Conservation (phyloP, 768 basidiomycete genomes). For the Hydnum rufescens region DNA sequence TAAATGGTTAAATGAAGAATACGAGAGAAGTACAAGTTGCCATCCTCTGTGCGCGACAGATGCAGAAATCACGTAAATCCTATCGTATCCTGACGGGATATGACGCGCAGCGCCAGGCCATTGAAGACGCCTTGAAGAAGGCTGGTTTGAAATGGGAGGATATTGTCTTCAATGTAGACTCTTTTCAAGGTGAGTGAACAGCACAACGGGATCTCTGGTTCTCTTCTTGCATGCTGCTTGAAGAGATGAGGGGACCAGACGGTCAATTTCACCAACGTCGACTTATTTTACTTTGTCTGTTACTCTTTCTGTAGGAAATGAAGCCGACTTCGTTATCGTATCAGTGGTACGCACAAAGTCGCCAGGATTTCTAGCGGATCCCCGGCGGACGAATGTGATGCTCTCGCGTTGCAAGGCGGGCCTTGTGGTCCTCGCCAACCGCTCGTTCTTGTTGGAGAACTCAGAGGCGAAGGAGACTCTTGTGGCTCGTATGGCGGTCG, state of each 20-base stretch:
- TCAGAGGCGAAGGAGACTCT: too few relatives aligned
- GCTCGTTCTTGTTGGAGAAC: slow-evolving; percentile 35
- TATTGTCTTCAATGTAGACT: slow-evolving; percentile 58
- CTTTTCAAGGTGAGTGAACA: slow-evolving; percentile 35
- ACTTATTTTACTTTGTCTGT: too few relatives aligned
- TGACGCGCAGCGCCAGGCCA: slow-evolving; percentile 40
- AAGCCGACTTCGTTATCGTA: slow-evolving; percentile 56
- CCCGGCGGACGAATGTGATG: slow-evolving; percentile 71
- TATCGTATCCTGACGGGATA: slow-evolving; percentile 68
- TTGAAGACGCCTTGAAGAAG: slow-evolving; percentile 36
- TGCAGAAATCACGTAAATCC: slow-evolving; percentile 27
- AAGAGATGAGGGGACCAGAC: too few relatives aligned
- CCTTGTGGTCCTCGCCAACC: slow-evolving; percentile 55
- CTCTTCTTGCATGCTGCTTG: too few relatives aligned
- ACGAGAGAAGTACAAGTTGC: slow-evolving; percentile 33
- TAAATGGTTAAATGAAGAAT: slow-evolving; percentile 34
- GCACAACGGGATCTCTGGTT: too few relatives aligned
- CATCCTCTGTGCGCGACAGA: slow-evolving; percentile 32
- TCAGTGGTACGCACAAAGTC: slow-evolving; percentile 44
- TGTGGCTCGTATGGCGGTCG: too few relatives aligned
- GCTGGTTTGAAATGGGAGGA: slow-evolving; percentile 30
- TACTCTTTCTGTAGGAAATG: slow-evolving; percentile 57
- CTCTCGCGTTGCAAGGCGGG: slow-evolving; percentile 58
- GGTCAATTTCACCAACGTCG: too few relatives aligned
- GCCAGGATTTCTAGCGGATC: slow-evolving; percentile 46